Evolutionary conservation across 2,329 filamentous ascomycete genomes (phyloP).

Genomic region (Metarhizium brunneum): DNA sequence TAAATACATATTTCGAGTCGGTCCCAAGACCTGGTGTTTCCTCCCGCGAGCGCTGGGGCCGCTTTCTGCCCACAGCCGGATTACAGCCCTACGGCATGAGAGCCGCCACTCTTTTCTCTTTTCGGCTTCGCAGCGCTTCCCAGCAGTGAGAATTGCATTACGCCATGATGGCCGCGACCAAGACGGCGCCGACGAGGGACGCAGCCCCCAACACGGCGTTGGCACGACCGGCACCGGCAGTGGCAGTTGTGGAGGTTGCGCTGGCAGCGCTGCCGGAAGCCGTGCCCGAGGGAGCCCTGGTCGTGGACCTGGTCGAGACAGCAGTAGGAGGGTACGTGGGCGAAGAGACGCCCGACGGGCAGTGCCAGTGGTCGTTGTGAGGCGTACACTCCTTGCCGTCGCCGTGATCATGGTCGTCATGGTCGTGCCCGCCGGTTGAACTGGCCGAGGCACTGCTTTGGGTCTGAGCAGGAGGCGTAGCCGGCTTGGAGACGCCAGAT

Average conservation of each 20-base stretch:
- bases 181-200: slow-evolving; percentile 6
- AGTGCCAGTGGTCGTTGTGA: slow-evolving; percentile 9
- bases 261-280: background rate
- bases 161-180: slow-evolving; percentile 8
- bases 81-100: background rate
- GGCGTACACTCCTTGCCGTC: slow-evolving; percentile 7
- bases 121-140: background rate
- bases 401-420: slow-evolving; percentile 2
- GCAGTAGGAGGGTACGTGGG: slow-evolving; percentile 3
- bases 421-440: background rate
- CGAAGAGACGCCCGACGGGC: slow-evolving; percentile 10
- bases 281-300: background rate
- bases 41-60: background rate
- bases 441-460: background rate
- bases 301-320: background rate
- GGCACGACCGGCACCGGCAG: slow-evolving; percentile 1
- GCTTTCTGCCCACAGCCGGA: background rate
- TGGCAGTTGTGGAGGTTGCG: background rate
- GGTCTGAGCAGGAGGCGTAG: slow-evolving; percentile 6
- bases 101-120: background rate
- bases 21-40: background rate
- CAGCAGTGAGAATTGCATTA: background rate
- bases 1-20: background rate
- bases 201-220: slow-evolving; percentile 3
- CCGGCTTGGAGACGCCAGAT: slow-evolving; percentile 9